Conservation (phyloP, 2,329 filamentous ascomycete genomes). For the Epichloe festucae region DNA sequence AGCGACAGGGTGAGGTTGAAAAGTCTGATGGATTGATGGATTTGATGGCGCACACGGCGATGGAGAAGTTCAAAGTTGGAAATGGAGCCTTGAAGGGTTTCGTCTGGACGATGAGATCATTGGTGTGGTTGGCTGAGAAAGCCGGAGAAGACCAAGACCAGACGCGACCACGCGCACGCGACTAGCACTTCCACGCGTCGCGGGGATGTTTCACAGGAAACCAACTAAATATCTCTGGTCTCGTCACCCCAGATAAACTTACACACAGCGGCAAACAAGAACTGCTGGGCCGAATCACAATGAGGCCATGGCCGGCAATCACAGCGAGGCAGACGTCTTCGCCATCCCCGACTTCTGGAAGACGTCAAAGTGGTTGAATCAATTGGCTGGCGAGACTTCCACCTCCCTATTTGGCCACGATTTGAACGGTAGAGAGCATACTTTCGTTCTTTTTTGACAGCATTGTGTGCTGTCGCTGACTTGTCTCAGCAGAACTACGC, state of each 20-base stretch:
- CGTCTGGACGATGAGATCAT: not conserved
- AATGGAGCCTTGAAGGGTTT: not conserved
- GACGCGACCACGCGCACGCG: too few relatives aligned
- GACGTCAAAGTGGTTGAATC: slow-evolving; percentile 36
- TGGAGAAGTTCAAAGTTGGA: not conserved
- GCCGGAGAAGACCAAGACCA: too few relatives aligned
- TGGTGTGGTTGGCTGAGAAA: not conserved
- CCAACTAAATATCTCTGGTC: too few relatives aligned
- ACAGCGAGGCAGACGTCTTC: slow-evolving; percentile 43
- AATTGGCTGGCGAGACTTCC: slow-evolving; percentile 10
- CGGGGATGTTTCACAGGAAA: too few relatives aligned
- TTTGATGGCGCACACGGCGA: not conserved
- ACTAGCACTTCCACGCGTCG: too few relatives aligned
- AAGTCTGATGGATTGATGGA: not conserved
- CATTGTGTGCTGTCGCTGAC: not conserved
- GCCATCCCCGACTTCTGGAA: slow-evolving; percentile 49
- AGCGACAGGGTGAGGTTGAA: not conserved
- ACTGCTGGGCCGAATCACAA: not conserved
- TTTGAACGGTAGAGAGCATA: slow-evolving; percentile 17
- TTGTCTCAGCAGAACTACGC: not conserved
- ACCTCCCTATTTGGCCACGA: slow-evolving; percentile 32
- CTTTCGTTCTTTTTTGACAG: not conserved
- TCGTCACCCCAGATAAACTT: too few relatives aligned
- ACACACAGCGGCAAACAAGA: not conserved
- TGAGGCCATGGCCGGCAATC: slow-evolving; percentile 22